Conservation (phyloP, 2,329 filamentous ascomycete genomes). For the Colletotrichum sp. region DNA sequence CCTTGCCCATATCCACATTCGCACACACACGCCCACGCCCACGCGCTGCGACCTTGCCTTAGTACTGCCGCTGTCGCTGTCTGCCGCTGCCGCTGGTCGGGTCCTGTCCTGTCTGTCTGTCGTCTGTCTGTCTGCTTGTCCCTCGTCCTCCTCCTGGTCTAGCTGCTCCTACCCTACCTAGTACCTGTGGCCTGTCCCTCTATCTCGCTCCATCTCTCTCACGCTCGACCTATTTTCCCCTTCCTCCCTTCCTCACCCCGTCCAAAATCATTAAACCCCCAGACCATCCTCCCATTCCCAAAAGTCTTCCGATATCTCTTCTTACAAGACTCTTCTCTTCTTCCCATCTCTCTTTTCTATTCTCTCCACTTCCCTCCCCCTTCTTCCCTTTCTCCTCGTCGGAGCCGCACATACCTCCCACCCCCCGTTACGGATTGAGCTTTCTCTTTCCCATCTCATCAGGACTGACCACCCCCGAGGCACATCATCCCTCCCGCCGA, state of each 20-base stretch:
- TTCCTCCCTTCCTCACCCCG: conserved; percentile 29
- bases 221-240: conserved; percentile 12
- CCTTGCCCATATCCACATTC: background rate
- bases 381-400: conserved; percentile 32
- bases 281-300: conserved; percentile 40
- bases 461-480: conserved; percentile 29
- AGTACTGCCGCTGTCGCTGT: background rate
- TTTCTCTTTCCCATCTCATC: conserved; percentile 19
- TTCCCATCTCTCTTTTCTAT: conserved; percentile 39
- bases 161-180: background rate
- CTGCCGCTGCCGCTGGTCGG: conserved; percentile 2
- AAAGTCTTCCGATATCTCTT: conserved; percentile 39
- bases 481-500: conserved; percentile 26
- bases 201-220: background rate
- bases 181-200: background rate
- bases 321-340: conserved; percentile 45
- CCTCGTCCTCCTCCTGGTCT: background rate
- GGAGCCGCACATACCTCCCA: conserved; percentile 25
- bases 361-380: conserved; percentile 30
- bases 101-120: background rate
- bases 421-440: conserved; percentile 3
- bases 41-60: conserved; percentile 17
- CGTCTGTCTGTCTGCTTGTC: background rate
- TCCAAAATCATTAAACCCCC: conserved; percentile 46
- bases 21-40: background rate